Evolutionary conservation across 2,329 filamentous ascomycete genomes (phyloP).

Genomic region (Emergomyces pasteurianus): DNA sequence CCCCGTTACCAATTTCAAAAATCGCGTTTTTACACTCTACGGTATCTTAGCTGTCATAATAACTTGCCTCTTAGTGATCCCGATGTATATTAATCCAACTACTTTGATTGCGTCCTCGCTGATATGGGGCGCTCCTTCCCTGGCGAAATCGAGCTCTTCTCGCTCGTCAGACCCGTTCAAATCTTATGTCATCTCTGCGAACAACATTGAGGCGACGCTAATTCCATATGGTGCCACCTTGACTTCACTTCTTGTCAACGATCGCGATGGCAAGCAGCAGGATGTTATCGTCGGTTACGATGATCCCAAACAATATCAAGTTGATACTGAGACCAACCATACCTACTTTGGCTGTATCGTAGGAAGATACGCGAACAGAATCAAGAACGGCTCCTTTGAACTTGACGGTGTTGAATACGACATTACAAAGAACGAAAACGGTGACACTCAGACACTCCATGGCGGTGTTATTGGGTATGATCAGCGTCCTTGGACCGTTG

Average conservation of each 20-base stretch:
- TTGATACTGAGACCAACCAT: conserved; percentile 35
- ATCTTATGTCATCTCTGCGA: conserved; percentile 34
- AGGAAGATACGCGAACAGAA: conserved; percentile 44
- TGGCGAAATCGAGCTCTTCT: background rate
- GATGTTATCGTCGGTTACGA: conserved; percentile 43
- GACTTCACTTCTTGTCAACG: conserved; percentile 38
- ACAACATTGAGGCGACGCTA: conserved; percentile 37
- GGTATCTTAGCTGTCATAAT: conserved; percentile 1
- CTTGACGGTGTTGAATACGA: conserved; percentile 37
- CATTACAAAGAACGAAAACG: conserved; percentile 40
- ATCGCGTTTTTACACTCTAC: background rate
- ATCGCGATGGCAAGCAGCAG: conserved; percentile 37
- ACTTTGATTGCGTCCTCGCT: background rate
- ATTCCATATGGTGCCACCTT: conserved; percentile 39
- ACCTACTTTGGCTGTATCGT: conserved; percentile 38
- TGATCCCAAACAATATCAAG: conserved; percentile 31
- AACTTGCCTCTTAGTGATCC: background rate
- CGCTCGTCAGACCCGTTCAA: conserved; percentile 24
- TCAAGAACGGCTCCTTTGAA: conserved; percentile 45
- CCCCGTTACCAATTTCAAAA: background rate
- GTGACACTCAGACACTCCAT: conserved; percentile 41
- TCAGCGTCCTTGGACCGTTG: conserved; percentile 38
- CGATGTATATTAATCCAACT: background rate
- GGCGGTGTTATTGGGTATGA: conserved; percentile 39
- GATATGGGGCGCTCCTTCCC: background rate